Evolutionary conservation across 257 asterid species (phyloP), one percentile per base, ranked within the genome.

Genomic region (Ilex asprella): DNA sequence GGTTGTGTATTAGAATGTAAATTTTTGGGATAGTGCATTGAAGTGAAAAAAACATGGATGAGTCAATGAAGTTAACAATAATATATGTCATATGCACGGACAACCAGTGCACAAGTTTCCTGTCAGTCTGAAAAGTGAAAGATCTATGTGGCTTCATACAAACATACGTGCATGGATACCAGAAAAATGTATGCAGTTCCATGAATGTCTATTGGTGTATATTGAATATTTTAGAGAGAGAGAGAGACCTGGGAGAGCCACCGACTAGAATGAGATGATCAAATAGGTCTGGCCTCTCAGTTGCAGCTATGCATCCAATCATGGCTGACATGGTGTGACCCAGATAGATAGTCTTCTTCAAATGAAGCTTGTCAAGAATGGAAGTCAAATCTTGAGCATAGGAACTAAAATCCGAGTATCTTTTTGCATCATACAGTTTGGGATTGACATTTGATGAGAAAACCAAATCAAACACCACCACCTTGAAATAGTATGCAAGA

Each of bases 291-390:
- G 71, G 71, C 59, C 71, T 35, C 59, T 58, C 51, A 9, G 31
- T 16, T 0, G 71, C 71, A 12, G 71, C 65, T 11, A 66, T 58
- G 30, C 43, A 49, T 9, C 65, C 71, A 50, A 66, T 55, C 67
- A 68, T 68, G 58, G 73, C 67, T 3, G 62, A 68, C 67, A 68
- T 61, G 58, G 67, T 54, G 58, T 68, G 67, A 6, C 73, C 73
- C 35, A 59, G 6, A 50, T 60, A 61, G 46, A 54, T 10, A 0
- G 58, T 61, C 27, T 68, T 13, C 39, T n/a, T 47, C 21, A 68
- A 49, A 13, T 55, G 67, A n/a, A 54, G 67, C 41, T 54, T 39
- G 46, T 68, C 67, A 12, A 68, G 73, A 47, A 66, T 49, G 49
- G 61, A 67, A 60, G 31, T 53, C 61, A 67, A 8, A n/a, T 65